Evolutionary conservation across 441 rosid species (phyloP), one percentile per base, ranked within the genome.

Genomic region (Jatropha multifida): DNA sequence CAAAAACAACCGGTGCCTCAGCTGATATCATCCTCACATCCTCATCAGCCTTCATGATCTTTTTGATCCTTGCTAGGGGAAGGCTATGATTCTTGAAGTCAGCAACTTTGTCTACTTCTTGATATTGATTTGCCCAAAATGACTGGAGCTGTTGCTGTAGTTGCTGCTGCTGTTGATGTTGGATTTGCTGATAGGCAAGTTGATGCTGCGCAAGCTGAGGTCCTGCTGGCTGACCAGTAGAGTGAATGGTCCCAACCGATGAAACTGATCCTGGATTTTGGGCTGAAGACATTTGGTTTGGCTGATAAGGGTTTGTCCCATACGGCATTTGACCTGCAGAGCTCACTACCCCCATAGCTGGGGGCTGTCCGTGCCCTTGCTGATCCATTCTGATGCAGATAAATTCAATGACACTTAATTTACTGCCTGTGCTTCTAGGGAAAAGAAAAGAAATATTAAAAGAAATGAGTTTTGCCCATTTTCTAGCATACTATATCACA

Each of bases 21-120:
- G 98, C 94, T 0, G 98, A 93, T 74, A 93, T 93, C 97, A 93
- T 93, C 77, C 93, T 90, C 27, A 93, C 97, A 54, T 93, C 97
- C 75, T 91, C 95, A 7, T 93, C 98, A 0, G 97, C 97, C 80
- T 93, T 93, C 98, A 93, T 93, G 88, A 91, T 91, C 76, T 93
- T 93, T 88, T 93, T 93, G 86, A 93, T 91, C 78, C 98, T 88
- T 0, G 97, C 94, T 1, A 93, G 73, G 0, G 98, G 98, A 77
- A 91, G 96, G 83, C 92, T 91, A 71, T 93, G 97, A 81, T 89
- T 90, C 86, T 87, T 93, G 83, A 91, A 93, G 79, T 91, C 98
- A 0, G 89, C 81, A n/a, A 88, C 88, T 58, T 88, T 88, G 67
- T 91, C 94, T 3, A 93, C 88, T 66, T 93, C 94, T 73, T 87